Evolutionary conservation across 176 grass and related monocot species (phyloP).

Genomic region (Avena atlantica): DNA sequence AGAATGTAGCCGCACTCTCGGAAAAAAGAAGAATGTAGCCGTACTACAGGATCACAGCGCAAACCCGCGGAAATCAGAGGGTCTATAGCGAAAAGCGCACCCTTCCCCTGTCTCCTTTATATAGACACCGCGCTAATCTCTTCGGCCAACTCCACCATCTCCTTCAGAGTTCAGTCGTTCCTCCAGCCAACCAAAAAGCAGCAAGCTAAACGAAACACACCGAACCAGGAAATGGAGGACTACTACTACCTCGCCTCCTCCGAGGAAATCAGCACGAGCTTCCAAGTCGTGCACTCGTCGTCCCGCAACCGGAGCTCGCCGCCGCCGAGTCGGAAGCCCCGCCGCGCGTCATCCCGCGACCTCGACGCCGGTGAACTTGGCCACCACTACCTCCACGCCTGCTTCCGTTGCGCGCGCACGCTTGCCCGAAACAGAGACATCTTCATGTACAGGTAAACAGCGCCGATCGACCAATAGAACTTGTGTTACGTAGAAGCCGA

Average conservation of each 20-base stretch:
- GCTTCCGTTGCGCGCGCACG: conserved; percentile 67
- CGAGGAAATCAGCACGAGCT: not conserved
- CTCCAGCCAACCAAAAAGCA: conserved; percentile 1
- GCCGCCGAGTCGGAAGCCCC: conserved; percentile 15
- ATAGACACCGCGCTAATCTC: not conserved
- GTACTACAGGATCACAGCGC: not conserved
- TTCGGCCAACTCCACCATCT: not conserved
- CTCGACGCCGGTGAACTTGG: conserved; percentile 30
- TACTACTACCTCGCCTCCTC: conserved; percentile 21
- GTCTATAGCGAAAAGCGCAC: not conserved
- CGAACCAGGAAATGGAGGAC: conserved; percentile 41
- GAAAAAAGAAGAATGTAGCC: not conserved
- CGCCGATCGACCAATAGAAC: not conserved
- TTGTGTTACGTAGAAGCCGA: not conserved
- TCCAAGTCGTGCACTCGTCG: not conserved
- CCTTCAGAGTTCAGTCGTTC: not conserved
- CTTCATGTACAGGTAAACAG: conserved; percentile 89
- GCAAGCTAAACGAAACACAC: not conserved
- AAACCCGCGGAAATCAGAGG: not conserved
- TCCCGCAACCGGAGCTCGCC: not conserved
- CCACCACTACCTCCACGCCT: conserved; percentile 82
- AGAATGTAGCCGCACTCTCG: not conserved
- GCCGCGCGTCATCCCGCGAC: conserved; percentile 14
- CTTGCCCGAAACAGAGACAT: conserved; percentile 69
- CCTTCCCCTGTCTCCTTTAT: not conserved